A percentile compares a stretch with the other conserved stretches of the same genome.
Evolutionary conservation across 2,329 filamentous ascomycete genomes (phyloP).

Genomic region (Pseudogymnoascus sp.): DNA sequence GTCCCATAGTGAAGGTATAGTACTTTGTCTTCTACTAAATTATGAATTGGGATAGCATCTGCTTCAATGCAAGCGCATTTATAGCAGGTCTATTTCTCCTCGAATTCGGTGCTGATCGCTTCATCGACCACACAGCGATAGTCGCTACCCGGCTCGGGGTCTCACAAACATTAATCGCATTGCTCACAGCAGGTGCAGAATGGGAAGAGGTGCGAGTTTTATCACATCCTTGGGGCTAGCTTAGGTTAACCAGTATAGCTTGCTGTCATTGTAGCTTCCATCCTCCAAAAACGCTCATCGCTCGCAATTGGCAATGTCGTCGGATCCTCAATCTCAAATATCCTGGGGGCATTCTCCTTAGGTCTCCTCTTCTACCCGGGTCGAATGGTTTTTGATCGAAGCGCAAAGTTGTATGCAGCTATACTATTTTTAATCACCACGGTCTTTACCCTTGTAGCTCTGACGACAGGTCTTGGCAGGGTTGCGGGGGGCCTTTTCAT

Average conservation of each 20-base stretch:
- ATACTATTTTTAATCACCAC: conserved; percentile 37
- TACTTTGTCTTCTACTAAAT: conserved; percentile 18
- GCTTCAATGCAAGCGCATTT: conserved; percentile 37
- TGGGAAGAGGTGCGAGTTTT: conserved; percentile 43
- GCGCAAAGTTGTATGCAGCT: conserved; percentile 40
- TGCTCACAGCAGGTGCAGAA: conserved; percentile 47
- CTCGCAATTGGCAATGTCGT: conserved; percentile 48
- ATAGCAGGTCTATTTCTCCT: conserved; percentile 41
- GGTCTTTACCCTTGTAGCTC: conserved; percentile 30
- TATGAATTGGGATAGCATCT: conserved; percentile 30
- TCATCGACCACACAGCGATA: conserved; percentile 43
- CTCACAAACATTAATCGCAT: conserved; percentile 40
- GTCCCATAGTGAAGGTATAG: conserved; percentile 19
- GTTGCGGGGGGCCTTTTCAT: conserved; percentile 35
- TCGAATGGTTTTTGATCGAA: conserved; percentile 37
- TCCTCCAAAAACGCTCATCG: conserved; percentile 38
- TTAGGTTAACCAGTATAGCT: conserved; percentile 29
- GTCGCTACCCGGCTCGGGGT: conserved; percentile 39
- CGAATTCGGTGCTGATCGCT: conserved; percentile 45
- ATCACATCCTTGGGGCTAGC: not conserved
- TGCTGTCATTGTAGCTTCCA: conserved; percentile 41
- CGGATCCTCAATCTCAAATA: conserved; percentile 48
- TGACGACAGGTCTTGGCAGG: conserved; percentile 28
- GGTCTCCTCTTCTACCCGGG: conserved; percentile 38
- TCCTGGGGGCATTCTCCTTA: conserved; percentile 47